These are phyloP conservation scores for Candolleomyces aberdarensis DNA, from an alignment of 768 basidiomycete genomes.

Conservation along the genomic window DNA sequence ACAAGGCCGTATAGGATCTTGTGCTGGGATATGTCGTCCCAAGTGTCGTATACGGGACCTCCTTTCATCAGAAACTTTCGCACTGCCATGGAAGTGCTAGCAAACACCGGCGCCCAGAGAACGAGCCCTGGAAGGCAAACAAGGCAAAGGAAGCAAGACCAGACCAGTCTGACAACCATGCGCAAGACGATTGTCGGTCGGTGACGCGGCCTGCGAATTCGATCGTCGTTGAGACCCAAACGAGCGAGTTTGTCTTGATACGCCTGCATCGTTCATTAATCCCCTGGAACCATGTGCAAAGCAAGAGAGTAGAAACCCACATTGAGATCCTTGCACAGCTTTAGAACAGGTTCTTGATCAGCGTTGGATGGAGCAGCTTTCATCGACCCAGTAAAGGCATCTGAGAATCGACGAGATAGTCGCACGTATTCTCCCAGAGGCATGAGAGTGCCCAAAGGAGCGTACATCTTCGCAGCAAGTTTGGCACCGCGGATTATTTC, in stretches of 20 bases:
- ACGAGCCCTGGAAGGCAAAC: constrained; percentile 73
- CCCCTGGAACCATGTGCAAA: background rate
- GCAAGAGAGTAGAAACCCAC: constrained; percentile 29
- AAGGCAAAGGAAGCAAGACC: constrained; percentile 58
- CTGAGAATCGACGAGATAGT: constrained; percentile 69
- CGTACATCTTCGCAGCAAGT: constrained; percentile 77
- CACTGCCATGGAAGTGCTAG: constrained; percentile 65
- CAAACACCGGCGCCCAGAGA: constrained; percentile 82
- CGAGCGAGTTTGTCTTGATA: constrained; percentile 72
- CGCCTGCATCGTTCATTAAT: constrained; percentile 32
- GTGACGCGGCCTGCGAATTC: constrained; percentile 64
- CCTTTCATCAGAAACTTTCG: constrained; percentile 78
- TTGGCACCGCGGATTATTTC: constrained; percentile 71
- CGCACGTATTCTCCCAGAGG: constrained; percentile 82
- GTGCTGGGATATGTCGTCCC: constrained; percentile 88
- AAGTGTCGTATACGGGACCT: constrained; percentile 74
- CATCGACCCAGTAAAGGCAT: constrained; percentile 59
- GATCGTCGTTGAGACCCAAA: constrained; percentile 82
- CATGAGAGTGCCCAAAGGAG: constrained; percentile 85
- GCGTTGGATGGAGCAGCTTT: constrained; percentile 18
- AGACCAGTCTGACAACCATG: constrained; percentile 60
- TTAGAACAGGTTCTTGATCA: constrained; percentile 21
- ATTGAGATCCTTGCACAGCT: constrained; percentile 55
- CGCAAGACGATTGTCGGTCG: constrained; percentile 57
- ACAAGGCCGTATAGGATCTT: constrained; percentile 81